A percentile compares a stretch with the other conserved stretches of the same genome.
These are phyloP conservation scores for Elymus sibiricus DNA, from an alignment of 176 grass and related monocot species.

Conservation along the genomic window DNA sequence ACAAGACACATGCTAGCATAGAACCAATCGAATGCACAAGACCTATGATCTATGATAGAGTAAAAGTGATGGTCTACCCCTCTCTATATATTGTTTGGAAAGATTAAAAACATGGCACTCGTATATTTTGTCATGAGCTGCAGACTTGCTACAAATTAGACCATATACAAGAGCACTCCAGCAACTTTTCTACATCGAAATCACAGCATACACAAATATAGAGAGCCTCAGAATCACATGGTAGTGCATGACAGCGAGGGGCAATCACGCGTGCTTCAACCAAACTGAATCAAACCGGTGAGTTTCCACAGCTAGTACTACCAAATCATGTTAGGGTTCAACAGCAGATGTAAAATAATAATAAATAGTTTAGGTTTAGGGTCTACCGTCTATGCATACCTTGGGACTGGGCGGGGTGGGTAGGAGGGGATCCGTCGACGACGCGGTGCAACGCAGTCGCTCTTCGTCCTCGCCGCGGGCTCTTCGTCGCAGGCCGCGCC, in stretches of 20 bases:
- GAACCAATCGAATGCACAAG: background rate
- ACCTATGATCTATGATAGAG: too few relatives aligned
- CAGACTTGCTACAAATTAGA: background rate
- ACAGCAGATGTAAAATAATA: background rate
- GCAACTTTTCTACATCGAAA: background rate
- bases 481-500: background rate
- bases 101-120: background rate
- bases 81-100: background rate
- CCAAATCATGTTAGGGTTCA: background rate
- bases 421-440: background rate
- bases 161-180: background rate
- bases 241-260: background rate
- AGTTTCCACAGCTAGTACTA: background rate
- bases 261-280: background rate
- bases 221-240: background rate
- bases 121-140: background rate
- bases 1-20: background rate
- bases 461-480: background rate
- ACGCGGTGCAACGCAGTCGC: background rate
- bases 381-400: background rate
- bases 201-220: background rate
- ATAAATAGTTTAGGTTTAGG: background rate
- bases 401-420: background rate
- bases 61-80: background rate
- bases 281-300: accelerated